Evolutionary conservation across 306 rosid species (phyloP).

Genomic region (Macrotyloma uniflorum): DNA sequence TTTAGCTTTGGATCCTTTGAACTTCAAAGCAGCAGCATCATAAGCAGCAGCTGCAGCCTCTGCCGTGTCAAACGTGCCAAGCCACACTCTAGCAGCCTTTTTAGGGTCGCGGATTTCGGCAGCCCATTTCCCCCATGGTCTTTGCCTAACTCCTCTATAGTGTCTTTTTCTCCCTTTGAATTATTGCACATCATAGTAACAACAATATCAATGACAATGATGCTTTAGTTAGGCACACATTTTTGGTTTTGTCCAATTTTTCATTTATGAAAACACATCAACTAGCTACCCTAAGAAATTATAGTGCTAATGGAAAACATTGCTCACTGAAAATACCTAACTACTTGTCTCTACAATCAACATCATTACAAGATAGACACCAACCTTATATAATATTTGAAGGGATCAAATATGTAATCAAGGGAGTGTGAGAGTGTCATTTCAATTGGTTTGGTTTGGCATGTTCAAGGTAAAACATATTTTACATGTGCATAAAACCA

Average conservation of each 20-base stretch:
- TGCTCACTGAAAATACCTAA: slow-evolving; percentile 14
- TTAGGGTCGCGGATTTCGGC: slow-evolving; percentile 62
- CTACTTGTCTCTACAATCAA: slow-evolving; percentile 7
- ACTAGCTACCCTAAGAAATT: not conserved
- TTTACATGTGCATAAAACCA: slow-evolving; percentile 8
- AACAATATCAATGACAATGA: not conserved
- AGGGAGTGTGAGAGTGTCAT: slow-evolving; percentile 15
- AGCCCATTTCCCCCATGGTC: slow-evolving; percentile 62
- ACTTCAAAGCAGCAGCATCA: slow-evolving; percentile 48
- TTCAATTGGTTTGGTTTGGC: not conserved
- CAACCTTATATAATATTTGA: not conserved
- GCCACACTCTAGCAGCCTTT: slow-evolving; percentile 58
- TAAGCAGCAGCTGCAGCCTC: slow-evolving; percentile 56
- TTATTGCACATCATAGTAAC: not conserved
- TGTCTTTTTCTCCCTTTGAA: slow-evolving; percentile 42
- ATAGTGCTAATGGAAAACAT: slow-evolving; percentile 2
- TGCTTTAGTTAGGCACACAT: not conserved
- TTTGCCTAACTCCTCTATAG: slow-evolving; percentile 55
- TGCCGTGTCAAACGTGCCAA: slow-evolving; percentile 59
- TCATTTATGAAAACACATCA: slow-evolving; percentile 8
- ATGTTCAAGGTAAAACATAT: slow-evolving; percentile 12
- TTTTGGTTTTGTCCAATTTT: not conserved
- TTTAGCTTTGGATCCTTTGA: slow-evolving; percentile 56
- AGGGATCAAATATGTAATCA: not conserved
- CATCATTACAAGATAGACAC: not conserved